These are phyloP conservation scores for Ogataea salicorniae DNA, from an alignment of 805 yeast species.

Conservation along the genomic window DNA sequence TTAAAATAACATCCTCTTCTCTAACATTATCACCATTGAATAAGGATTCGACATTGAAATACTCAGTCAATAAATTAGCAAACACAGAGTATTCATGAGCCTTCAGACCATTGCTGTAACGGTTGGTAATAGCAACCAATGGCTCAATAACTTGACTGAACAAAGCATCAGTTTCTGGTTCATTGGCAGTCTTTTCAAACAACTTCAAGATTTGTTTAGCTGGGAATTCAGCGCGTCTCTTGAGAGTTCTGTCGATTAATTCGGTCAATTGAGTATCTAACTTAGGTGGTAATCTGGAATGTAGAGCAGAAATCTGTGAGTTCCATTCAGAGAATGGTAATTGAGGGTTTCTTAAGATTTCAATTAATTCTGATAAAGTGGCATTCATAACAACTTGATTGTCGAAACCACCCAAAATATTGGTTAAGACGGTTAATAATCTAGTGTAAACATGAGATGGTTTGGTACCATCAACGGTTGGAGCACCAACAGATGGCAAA, in stretches of 20 bases:
- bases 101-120: slow-evolving; percentile 68
- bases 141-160: slow-evolving; percentile 66
- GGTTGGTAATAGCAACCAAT: slow-evolving; percentile 59
- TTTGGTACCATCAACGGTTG: slow-evolving; percentile 76
- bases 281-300: slow-evolving; percentile 78
- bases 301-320: slow-evolving; percentile 80
- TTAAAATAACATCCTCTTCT: slow-evolving; percentile 85
- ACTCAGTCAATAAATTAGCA: slow-evolving; percentile 62
- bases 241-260: slow-evolving; percentile 58
- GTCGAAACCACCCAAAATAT: slow-evolving; percentile 87
- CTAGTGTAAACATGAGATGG: slow-evolving; percentile 70
- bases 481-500: slow-evolving; percentile 82
- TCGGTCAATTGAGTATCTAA: slow-evolving; percentile 64
- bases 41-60: slow-evolving; percentile 69
- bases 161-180: slow-evolving; percentile 42
- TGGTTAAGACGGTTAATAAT: slow-evolving; percentile 55
- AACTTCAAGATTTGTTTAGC: slow-evolving; percentile 76
- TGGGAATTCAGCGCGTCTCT: slow-evolving; percentile 84
- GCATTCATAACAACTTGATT: slow-evolving; percentile 91
- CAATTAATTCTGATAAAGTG: slow-evolving; percentile 68
- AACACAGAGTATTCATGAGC: slow-evolving; percentile 81
- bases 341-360: slow-evolving; percentile 68
- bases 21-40: slow-evolving; percentile 73
- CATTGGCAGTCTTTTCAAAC: slow-evolving; percentile 54
- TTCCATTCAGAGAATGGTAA: slow-evolving; percentile 94